Evolutionary conservation across 345 rosid genomes (phyloP), one percentile per base, ranked within the genome.

Genomic region (Moricandia moricandioides): DNA sequence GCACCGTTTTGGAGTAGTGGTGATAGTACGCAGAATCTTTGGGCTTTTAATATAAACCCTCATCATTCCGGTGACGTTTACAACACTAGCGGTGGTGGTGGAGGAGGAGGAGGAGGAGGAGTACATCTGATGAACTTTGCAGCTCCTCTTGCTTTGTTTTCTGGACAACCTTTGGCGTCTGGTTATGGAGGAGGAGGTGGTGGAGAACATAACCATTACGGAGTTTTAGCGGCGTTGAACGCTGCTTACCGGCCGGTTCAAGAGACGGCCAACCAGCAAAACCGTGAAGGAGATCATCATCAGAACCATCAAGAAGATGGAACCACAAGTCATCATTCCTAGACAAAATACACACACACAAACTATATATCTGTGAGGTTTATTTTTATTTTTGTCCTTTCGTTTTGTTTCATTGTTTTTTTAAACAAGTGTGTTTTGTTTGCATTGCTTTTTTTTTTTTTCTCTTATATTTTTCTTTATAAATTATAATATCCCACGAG

Each of bases 101-200:
- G 52, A 0, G 78, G 62, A 30, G 57, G 81, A 59, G 78, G 52
- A 0, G 78, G 62, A 30, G 57, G 81, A 59, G 92, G 91, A 37
- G 78, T 91, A 49, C 97, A 89, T 82, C 82, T 91, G n/a, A 84
- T 91, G 96, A 91, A 91, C 61, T 86, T 91, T 70, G 87, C 90
- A 17, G 73, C 88, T 40, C 92, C 92, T 0, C 82, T 91, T 85
- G 85, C 94, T 79, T 81, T 87, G 62, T 77, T 88, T 73, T 72
- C 94, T 2, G 85, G 91, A 30, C 97, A 89, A 62, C 96, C 81
- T 59, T 59, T 71, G 29, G 69, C 77, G 6, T 49, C 86, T 14
- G 80, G 81, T 29, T 73, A 73, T 7, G 78, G 78, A 33, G 76
- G 75, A 1, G 78, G 29, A 40, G 81, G 58, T 0, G 83, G 58